Conservation (phyloP, 139 green algal species). For the Micromonas pusilla region DNA sequence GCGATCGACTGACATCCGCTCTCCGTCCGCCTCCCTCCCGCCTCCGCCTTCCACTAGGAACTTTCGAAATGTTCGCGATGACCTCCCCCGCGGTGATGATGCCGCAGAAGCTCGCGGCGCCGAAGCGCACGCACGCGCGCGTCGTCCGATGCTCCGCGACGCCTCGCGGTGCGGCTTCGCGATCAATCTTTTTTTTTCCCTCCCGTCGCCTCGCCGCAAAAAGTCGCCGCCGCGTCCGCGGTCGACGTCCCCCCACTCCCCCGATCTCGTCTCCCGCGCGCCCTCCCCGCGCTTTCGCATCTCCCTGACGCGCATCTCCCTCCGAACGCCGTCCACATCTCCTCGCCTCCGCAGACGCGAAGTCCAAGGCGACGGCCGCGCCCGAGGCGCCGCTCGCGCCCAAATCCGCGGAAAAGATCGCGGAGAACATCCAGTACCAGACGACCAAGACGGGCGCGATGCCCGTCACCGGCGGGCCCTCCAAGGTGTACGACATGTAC, state of each 20-base stretch:
- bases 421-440: not conserved
- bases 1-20: not conserved
- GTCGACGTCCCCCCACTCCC: too few relatives aligned
- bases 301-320: not conserved
- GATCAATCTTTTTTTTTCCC: too few relatives aligned
- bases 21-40: too few relatives aligned
- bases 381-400: not conserved
- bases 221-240: too few relatives aligned
- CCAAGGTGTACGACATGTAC: slow-evolving; percentile 4
- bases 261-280: too few relatives aligned
- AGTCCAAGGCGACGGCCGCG: not conserved
- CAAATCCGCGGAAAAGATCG: not conserved
- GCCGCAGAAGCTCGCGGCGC: not conserved
- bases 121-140: not conserved
- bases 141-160: not conserved
- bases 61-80: not conserved
- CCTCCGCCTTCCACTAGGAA: not conserved
- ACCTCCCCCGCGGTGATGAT: not conserved
- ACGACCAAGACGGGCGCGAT: not conserved
- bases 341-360: not conserved
- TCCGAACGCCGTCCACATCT: not conserved
- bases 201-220: too few relatives aligned
- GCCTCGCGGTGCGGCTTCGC: not conserved
- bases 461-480: not conserved
- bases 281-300: too few relatives aligned